phyloP scores from a whole-genome alignment of 2,329 filamentous ascomycete species.

The Geosmithia morbida region DNA sequence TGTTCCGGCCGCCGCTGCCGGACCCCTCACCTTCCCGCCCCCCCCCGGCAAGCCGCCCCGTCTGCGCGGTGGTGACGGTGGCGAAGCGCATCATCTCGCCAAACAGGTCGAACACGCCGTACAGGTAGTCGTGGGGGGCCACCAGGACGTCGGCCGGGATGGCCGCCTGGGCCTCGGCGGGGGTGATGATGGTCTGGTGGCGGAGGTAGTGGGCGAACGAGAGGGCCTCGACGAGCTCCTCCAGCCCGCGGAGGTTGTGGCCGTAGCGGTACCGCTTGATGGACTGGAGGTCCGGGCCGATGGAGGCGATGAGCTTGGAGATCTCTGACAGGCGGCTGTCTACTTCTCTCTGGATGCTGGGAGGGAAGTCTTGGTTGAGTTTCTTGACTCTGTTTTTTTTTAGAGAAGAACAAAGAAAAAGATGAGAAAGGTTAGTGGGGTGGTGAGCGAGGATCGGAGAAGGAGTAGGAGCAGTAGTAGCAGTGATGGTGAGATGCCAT shows the following conservation, averaged over 20 bases:
- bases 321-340: constrained; percentile 58
- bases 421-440: too few relatives aligned
- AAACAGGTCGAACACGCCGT: constrained; percentile 84
- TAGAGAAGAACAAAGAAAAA: too few relatives aligned
- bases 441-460: too few relatives aligned
- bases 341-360: constrained; percentile 56
- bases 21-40: background rate
- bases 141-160: constrained; percentile 44
- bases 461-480: too few relatives aligned
- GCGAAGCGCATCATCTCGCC: constrained; percentile 97
- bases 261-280: constrained; percentile 76
- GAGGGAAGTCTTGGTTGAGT: constrained; percentile 48
- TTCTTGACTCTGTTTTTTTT: constrained; percentile 41
- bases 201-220: constrained; percentile 81
- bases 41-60: constrained; percentile 33
- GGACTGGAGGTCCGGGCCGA: constrained; percentile 60
- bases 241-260: constrained; percentile 67
- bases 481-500: too few relatives aligned
- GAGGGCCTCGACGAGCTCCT: constrained; percentile 88
- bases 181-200: constrained; percentile 59
- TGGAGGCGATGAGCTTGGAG: constrained; percentile 46
- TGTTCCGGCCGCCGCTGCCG: constrained; percentile 31
- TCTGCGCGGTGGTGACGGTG: constrained; percentile 73
- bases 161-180: constrained; percentile 38
- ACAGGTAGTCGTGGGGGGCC: constrained; percentile 72